phyloP scores from a whole-genome alignment of 2,329 filamentous ascomycete species.

The Penicillium expansum region DNA sequence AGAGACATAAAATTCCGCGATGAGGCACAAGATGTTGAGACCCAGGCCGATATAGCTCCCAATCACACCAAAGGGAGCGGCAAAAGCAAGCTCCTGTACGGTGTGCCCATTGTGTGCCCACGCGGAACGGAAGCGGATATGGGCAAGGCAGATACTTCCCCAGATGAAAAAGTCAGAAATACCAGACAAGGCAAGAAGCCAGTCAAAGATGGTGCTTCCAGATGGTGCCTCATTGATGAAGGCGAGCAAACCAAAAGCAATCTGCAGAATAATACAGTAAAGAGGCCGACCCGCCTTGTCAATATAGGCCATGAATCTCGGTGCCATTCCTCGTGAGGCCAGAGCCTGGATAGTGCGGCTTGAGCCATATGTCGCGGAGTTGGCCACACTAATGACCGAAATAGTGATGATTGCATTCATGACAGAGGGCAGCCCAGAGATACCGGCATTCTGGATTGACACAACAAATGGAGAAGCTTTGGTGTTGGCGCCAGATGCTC shows the following conservation, averaged over 20 bases:
- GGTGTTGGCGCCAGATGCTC: constrained; percentile 40
- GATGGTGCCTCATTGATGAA: constrained; percentile 43
- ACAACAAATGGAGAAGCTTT: constrained; percentile 65
- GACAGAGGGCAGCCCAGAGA: constrained; percentile 59
- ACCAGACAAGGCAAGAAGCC: constrained; percentile 64
- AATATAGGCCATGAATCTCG: constrained; percentile 45
- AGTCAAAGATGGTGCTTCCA: constrained; percentile 58
- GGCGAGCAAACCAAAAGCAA: constrained; percentile 42
- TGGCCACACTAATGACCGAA: constrained; percentile 59
- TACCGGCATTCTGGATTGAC: constrained; percentile 59
- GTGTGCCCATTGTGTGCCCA: constrained; percentile 59
- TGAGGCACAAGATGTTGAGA: constrained; percentile 55
- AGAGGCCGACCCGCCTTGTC: constrained; percentile 48
- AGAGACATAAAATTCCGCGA: constrained; percentile 47
- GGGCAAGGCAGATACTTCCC: constrained; percentile 63
- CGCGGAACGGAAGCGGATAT: constrained; percentile 65
- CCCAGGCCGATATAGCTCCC: constrained; percentile 63
- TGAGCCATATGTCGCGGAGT: constrained; percentile 57
- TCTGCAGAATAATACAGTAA: constrained; percentile 41
- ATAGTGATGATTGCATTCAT: constrained; percentile 67
- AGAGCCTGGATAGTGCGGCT: constrained; percentile 58
- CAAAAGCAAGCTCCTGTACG: constrained; percentile 65
- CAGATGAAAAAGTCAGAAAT: constrained; percentile 64
- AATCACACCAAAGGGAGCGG: constrained; percentile 56
- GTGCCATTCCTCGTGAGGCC: constrained; percentile 46